These are phyloP conservation scores for Xerophyta viscosa DNA, from an alignment of 106 monocot genomes.

Conservation along the genomic window DNA sequence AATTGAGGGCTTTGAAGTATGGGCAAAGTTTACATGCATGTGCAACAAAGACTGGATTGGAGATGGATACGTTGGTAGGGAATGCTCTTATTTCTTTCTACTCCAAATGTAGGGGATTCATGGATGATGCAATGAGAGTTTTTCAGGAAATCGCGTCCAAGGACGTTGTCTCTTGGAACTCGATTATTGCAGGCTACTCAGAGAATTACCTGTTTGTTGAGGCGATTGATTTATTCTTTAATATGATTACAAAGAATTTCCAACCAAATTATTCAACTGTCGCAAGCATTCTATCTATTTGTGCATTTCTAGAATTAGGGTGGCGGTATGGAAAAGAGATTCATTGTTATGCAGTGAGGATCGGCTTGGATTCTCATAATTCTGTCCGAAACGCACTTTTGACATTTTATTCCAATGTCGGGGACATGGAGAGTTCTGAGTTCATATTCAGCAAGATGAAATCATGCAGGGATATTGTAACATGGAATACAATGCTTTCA, in stretches of 20 bases:
- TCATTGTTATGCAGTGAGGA: constrained; percentile 33
- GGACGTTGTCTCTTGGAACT: constrained; percentile 71
- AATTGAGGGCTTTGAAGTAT: constrained; percentile 13
- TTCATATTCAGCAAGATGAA: constrained; percentile 32
- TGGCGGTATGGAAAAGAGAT: constrained; percentile 45
- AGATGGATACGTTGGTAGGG: constrained; percentile 40
- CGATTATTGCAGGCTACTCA: constrained; percentile 50
- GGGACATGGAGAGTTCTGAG: constrained; percentile 36
- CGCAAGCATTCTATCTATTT: constrained; percentile 53
- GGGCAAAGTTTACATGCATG: constrained; percentile 38
- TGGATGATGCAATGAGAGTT: constrained; percentile 17
- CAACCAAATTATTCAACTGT: constrained; percentile 46
- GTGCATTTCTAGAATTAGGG: constrained; percentile 31
- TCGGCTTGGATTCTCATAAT: constrained; percentile 25
- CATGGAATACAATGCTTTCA: constrained; percentile 62
- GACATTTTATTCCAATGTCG: constrained; percentile 42
- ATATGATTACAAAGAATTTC: constrained; percentile 26
- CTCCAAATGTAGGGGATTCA: constrained; percentile 41
- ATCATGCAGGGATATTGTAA: constrained; percentile 36
- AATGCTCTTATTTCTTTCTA: constrained; percentile 64
- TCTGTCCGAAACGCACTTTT: constrained; percentile 54
- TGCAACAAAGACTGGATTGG: constrained; percentile 41
- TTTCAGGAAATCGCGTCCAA: constrained; percentile 35
- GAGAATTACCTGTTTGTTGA: constrained; percentile 30
- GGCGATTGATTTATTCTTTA: constrained; percentile 31